Evolutionary conservation across 345 rosid species (phyloP).

Genomic region (Pistacia vera): DNA sequence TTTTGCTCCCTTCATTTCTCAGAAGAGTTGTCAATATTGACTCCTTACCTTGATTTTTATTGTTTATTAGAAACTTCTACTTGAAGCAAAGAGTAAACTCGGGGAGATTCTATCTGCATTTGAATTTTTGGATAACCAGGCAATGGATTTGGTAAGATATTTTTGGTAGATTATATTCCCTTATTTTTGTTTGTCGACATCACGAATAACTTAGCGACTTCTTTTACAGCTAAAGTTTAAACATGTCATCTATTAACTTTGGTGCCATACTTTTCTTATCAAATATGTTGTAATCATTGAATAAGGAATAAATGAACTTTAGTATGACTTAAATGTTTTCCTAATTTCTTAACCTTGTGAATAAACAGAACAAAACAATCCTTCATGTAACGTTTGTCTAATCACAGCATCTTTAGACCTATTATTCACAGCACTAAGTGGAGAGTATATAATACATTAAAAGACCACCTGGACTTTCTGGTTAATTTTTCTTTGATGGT

Average conservation of each 20-base stretch:
- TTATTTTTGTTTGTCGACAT: not conserved
- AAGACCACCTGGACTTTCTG: not conserved
- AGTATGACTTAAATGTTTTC: not conserved
- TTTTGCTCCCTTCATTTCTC: not conserved
- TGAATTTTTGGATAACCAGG: slow-evolving; percentile 77
- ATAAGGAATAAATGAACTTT: not conserved
- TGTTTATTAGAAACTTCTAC: slow-evolving; percentile 68
- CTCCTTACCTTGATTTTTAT: slow-evolving; percentile 12
- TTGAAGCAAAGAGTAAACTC: slow-evolving; percentile 84
- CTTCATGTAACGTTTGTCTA: not conserved
- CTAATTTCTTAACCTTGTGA: not conserved
- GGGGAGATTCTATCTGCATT: slow-evolving; percentile 95
- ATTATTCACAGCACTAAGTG: not conserved
- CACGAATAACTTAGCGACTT: slow-evolving; percentile 7
- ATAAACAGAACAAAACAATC: not conserved
- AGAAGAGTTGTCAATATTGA: not conserved
- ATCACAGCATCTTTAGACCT: not conserved
- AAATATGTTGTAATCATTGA: not conserved
- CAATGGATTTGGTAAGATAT: slow-evolving; percentile 72
- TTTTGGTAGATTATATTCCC: slow-evolving; percentile 11
- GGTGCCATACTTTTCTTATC: slow-evolving; percentile 11
- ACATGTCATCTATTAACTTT: not conserved
- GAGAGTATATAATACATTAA: not conserved
- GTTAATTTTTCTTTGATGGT: not conserved
- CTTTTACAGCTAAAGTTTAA: slow-evolving; percentile 3